These are phyloP conservation scores for Coemansia sp. DNA, from an alignment of 192 early-diverging fungal genomes.

Conservation along the genomic window DNA sequence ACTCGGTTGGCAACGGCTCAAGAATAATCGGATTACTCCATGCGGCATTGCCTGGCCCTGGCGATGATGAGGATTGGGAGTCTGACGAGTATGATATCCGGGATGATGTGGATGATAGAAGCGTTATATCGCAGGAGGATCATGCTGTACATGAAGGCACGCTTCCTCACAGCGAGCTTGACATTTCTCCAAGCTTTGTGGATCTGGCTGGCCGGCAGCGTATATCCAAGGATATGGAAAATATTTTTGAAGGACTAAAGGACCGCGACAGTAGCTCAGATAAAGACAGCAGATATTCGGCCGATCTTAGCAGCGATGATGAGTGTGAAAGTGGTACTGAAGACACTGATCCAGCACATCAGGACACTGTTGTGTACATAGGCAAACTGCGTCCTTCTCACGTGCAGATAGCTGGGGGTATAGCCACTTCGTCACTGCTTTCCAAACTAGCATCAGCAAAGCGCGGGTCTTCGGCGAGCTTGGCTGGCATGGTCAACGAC, in stretches of 20 bases:
- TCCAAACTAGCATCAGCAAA: constrained; percentile 1
- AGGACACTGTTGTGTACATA: constrained; percentile 46
- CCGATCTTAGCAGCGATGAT: constrained; percentile 1
- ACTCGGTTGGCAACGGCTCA: neutral
- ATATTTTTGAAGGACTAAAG: neutral
- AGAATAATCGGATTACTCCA: no score
- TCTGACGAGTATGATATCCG: constrained; percentile 18
- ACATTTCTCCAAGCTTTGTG: constrained; percentile 15
- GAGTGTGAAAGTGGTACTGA: constrained; percentile 11
- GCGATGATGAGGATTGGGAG: constrained; percentile 13
- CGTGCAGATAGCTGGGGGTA: neutral
- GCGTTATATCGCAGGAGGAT: constrained; percentile 45
- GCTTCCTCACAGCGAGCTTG: constrained; percentile 13
- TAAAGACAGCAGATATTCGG: neutral
- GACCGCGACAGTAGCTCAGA: constrained; percentile 1
- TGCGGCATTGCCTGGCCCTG: neutral
- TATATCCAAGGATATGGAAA: neutral
- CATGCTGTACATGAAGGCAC: neutral
- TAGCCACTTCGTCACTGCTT: neutral
- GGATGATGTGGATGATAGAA: constrained; percentile 12
- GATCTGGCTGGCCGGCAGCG: constrained; percentile 3
- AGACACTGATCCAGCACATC: constrained; percentile 15
- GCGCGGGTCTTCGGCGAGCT: neutral
- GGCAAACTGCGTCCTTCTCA: constrained; percentile 27
- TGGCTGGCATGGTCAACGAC: neutral